Evolutionary conservation across 768 basidiomycete species (phyloP).

Genomic region (Coprinellus aureogranulatus): DNA sequence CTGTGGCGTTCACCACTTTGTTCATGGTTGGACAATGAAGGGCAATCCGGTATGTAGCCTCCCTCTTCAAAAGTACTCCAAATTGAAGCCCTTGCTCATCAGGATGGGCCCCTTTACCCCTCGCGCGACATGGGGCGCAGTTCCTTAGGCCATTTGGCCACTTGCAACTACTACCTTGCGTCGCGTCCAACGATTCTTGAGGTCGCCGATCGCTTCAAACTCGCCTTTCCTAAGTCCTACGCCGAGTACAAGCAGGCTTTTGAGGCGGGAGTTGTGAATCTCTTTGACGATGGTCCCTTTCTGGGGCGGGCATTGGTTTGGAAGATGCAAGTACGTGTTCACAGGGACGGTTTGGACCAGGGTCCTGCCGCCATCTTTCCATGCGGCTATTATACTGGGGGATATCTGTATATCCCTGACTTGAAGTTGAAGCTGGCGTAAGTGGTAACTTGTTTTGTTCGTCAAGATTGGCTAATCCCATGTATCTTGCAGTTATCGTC

Average conservation of each 20-base stretch:
- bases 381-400: constrained; percentile 13
- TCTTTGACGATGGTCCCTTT: constrained; percentile 18
- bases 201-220: constrained; percentile 7
- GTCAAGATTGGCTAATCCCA: background rate
- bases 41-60: constrained; percentile 6
- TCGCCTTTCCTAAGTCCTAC: constrained; percentile 11
- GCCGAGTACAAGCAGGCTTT: constrained; percentile 12
- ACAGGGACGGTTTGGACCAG: constrained; percentile 16
- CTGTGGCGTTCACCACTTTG: constrained; percentile 12
- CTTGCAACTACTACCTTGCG: background rate
- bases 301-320: constrained; percentile 17
- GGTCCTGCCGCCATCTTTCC: constrained; percentile 18
- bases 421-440: constrained; percentile 14
- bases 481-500: constrained; percentile 16
- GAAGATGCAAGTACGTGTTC: constrained; percentile 17
- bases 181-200: background rate
- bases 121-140: background rate
- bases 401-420: constrained; percentile 17
- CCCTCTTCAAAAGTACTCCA: too few species aligned
- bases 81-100: too few species aligned
- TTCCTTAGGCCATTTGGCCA: background rate
- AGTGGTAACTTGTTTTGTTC: too few species aligned
- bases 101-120: background rate
- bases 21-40: constrained; percentile 14
- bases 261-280: constrained; percentile 5